Evolutionary conservation across 441 rosid genomes (phyloP), one percentile per base, ranked within the genome.

Genomic region (Erodium moschatum): DNA sequence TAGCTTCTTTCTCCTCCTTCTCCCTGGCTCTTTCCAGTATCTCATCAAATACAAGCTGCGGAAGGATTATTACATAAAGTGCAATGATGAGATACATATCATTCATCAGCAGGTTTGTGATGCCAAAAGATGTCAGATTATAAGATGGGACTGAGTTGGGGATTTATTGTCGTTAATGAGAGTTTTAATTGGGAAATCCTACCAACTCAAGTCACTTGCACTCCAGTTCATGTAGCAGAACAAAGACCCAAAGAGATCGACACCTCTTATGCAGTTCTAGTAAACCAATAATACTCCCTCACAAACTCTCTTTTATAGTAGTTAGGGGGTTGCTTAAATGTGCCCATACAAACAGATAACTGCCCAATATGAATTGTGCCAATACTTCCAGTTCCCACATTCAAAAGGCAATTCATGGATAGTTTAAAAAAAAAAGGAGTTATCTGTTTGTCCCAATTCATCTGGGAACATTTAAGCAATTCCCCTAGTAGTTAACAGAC

Each of bases 1-100:
- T 82, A 33, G 83, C 86, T 68, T 85, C 90, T 73, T 85, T 86
- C 81, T 85, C 93, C 77, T 85, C 88, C 74, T 85, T 88, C 75
- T 82, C 89, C 80, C 70, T 84, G 54, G 73, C 86, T 73, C 83
- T 86, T 75, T 79, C 87, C 78, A 86, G 81, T 77, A 88, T 74
- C 66, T 86, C 90, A 69, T 83, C 88, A 70, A 85, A 82, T 70
- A 82, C 77, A 68, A 86, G 64, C 92, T 87, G 85, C 72, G 74
- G 72, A 74, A 66, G 61, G 46, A 68, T 68, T 12, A 40, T 38
- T 40, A 61, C 69, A 58, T 52, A 19, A 63, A 67, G 52, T 68
- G 63, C 67, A 42, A 42, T 19, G 38, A 61, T 44, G 61, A 27
- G 31, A 24, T 5, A 31, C 18, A 31, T 18, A 31, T 9, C 58